phyloP scores from a whole-genome alignment of 495 filamentous ascomycete species.

The Aspergillus funiculosus region DNA sequence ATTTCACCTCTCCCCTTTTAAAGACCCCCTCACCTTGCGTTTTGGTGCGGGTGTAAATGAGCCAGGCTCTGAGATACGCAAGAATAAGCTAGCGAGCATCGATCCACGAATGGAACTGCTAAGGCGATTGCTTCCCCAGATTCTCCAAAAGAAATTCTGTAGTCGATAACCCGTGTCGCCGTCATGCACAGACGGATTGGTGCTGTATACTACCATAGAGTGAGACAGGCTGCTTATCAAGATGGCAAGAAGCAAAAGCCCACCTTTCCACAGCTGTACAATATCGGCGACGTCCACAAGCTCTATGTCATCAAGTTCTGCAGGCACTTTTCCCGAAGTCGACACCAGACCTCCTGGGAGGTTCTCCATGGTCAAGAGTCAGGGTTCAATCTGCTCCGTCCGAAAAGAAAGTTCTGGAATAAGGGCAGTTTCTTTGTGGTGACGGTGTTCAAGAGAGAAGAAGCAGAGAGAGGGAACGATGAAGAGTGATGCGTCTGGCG shows the following conservation, averaged over 20 bases:
- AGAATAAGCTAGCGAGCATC: conserved; percentile 37
- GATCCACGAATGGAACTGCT: conserved; percentile 25
- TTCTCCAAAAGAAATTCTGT: conserved; percentile 52
- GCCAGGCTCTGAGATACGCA: conserved; percentile 33
- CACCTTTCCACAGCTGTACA: conserved; percentile 46
- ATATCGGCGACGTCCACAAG: conserved; percentile 34
- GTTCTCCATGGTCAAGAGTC: conserved; percentile 32
- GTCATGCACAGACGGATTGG: conserved; percentile 33
- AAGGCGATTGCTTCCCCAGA: conserved; percentile 38
- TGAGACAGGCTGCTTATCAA: conserved; percentile 4
- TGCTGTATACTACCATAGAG: conserved; percentile 36
- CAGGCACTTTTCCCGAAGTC: conserved; percentile 27
- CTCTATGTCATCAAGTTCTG: conserved; percentile 27
- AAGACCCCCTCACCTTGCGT: conserved; percentile 9
- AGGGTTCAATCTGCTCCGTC: conserved; percentile 11
- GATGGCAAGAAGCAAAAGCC: background rate
- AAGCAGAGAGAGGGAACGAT: background rate
- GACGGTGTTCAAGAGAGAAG: conserved; percentile 1
- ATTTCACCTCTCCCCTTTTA: too few species aligned
- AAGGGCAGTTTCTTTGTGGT: background rate
- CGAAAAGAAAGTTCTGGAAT: background rate
- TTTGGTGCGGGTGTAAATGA: background rate
- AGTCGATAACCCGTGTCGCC: conserved; percentile 40
- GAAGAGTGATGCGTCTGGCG: conserved; percentile 48
- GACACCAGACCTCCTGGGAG: conserved; percentile 49